These are phyloP conservation scores for Tetrapisispora pingtungensis DNA, from an alignment of 805 yeast species.

Conservation along the genomic window DNA sequence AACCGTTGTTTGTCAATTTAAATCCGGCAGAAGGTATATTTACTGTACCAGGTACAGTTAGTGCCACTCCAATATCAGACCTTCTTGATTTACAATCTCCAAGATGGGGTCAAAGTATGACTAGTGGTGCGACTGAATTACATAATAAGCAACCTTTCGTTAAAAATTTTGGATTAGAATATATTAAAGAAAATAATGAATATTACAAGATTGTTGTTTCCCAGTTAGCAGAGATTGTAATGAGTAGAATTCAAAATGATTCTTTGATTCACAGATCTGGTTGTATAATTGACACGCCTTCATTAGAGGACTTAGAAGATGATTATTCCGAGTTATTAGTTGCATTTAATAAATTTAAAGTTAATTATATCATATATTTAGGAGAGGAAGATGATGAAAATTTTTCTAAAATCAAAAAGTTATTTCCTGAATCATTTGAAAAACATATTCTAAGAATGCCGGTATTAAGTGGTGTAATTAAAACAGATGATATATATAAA, in stretches of 20 bases:
- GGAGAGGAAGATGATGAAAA: conserved; percentile 8
- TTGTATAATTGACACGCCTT: conserved; percentile 24
- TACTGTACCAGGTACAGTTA: conserved; percentile 70
- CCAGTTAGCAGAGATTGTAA: conserved; percentile 40
- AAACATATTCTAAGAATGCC: conserved; percentile 44
- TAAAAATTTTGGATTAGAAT: conserved; percentile 65
- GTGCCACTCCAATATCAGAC: conserved; percentile 79
- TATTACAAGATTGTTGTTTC: conserved; percentile 41
- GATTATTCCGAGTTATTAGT: conserved; percentile 11
- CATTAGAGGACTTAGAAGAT: conserved; percentile 13
- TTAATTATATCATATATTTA: conserved; percentile 17
- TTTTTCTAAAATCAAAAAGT: conserved; percentile 10
- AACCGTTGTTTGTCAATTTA: conserved; percentile 68
- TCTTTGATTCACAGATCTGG: conserved; percentile 27
- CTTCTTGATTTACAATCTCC: conserved; percentile 61
- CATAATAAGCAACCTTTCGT: conserved; percentile 89
- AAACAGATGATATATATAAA: conserved; percentile 55
- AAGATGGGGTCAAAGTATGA: conserved; percentile 67
- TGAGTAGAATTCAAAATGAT: conserved; percentile 22
- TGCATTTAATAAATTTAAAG: conserved; percentile 14
- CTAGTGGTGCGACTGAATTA: conserved; percentile 64
- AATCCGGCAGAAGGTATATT: conserved; percentile 67
- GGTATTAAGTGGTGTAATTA: conserved; percentile 68
- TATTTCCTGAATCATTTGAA: conserved; percentile 7
- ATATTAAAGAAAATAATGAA: conserved; percentile 40